Conservation (phyloP, 2,329 filamentous ascomycete genomes). For the Xylogone sp. region DNA sequence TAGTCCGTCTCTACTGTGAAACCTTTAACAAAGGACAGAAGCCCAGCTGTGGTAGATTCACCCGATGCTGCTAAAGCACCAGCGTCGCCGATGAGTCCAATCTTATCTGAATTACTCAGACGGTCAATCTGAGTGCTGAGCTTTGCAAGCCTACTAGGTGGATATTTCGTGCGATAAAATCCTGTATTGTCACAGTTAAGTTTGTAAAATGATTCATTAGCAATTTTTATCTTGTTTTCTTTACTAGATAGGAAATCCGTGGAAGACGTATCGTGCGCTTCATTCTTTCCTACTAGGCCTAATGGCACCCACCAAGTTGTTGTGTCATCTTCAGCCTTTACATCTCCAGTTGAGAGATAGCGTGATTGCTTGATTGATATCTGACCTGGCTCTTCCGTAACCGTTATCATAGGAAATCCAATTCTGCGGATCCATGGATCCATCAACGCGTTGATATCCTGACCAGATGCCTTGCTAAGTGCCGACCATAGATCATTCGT, state of each 20-base stretch:
- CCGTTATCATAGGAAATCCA: constrained; percentile 85
- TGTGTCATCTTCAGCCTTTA: constrained; percentile 83
- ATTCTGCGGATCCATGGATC: constrained; percentile 93
- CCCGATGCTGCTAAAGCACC: constrained; percentile 86
- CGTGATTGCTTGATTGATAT: constrained; percentile 81
- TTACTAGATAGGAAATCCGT: constrained; percentile 65
- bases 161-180: constrained; percentile 92
- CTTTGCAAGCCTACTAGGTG: constrained; percentile 75
- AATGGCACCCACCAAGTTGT: constrained; percentile 97
- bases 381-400: constrained; percentile 78
- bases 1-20: constrained; percentile 80
- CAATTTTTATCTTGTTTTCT: constrained; percentile 69
- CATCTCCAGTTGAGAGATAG: constrained; percentile 89
- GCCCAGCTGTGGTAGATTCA: constrained; percentile 73
- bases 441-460: constrained; percentile 86
- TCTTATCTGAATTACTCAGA: constrained; percentile 83
- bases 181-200: constrained; percentile 86
- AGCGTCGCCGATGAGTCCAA: constrained; percentile 85
- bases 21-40: constrained; percentile 81
- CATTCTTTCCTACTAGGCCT: constrained; percentile 71
- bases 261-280: constrained; percentile 57
- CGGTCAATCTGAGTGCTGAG: constrained; percentile 73
- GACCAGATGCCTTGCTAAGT: constrained; percentile 79
- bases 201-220: constrained; percentile 85
- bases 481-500: constrained; percentile 90